Conservation (phyloP, 2,329 filamentous ascomycete genomes). For the Aspergillus intermedius region DNA sequence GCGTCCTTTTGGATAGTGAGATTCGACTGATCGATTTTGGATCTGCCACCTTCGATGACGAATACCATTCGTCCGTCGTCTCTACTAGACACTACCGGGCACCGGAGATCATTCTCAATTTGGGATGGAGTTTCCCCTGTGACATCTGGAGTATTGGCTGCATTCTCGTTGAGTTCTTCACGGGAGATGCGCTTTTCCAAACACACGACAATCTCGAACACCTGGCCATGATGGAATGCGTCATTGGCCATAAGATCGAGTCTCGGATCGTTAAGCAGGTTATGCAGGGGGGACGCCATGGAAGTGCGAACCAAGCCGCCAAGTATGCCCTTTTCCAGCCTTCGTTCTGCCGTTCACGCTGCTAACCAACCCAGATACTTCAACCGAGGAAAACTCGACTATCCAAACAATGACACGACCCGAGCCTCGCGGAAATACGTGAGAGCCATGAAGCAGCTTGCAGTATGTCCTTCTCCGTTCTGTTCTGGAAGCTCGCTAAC, state of each 20-base stretch:
- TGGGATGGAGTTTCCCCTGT: slow-evolving; percentile 62
- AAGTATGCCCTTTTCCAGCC: slow-evolving; percentile 41
- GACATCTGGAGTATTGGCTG: slow-evolving; percentile 66
- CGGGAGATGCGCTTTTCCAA: slow-evolving; percentile 61
- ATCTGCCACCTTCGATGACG: slow-evolving; percentile 61
- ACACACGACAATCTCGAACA: slow-evolving; percentile 64
- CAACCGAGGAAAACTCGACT: slow-evolving; percentile 52
- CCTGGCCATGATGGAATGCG: slow-evolving; percentile 63
- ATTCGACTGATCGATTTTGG: slow-evolving; percentile 64
- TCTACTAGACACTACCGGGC: slow-evolving; percentile 62
- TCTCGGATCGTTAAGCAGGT: slow-evolving; percentile 50
- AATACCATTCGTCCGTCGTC: slow-evolving; percentile 62
- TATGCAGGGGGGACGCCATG: slow-evolving; percentile 41
- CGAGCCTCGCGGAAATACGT: slow-evolving; percentile 61
- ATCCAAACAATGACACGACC: slow-evolving; percentile 57
- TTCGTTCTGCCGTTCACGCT: slow-evolving; percentile 8
- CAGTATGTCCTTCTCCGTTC: slow-evolving; percentile 38
- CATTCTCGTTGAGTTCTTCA: slow-evolving; percentile 63
- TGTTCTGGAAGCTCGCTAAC: slow-evolving; percentile 12
- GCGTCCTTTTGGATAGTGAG: slow-evolving; percentile 59
- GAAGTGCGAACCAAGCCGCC: slow-evolving; percentile 48
- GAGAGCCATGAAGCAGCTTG: slow-evolving; percentile 59
- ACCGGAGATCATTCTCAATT: slow-evolving; percentile 61
- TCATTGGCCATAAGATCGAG: slow-evolving; percentile 53
- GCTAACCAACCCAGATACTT: slow-evolving; percentile 47